Conservation (phyloP, 2,329 filamentous ascomycete species). For the Aspergillus latus region DNA sequence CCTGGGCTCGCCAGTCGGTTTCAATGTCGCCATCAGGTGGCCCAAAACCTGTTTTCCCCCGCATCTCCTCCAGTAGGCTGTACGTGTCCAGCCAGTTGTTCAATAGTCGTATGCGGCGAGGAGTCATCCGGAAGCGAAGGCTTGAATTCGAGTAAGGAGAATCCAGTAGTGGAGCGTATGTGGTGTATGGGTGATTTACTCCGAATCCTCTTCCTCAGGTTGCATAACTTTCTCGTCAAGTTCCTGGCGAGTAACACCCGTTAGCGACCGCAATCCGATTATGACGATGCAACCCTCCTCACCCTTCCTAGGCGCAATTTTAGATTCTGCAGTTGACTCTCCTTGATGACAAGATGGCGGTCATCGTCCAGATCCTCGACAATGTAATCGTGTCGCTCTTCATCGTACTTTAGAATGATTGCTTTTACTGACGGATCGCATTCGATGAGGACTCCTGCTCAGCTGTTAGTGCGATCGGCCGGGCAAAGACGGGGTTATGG, state of each 20-base stretch:
- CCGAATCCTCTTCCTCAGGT: conserved; percentile 48
- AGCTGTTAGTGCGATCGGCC: conserved; percentile 4
- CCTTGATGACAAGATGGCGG: conserved; percentile 47
- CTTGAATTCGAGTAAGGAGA: neutral
- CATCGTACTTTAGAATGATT: conserved; percentile 50
- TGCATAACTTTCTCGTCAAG: conserved; percentile 50
- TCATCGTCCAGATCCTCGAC: conserved; percentile 50
- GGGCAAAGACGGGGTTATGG: too few relatives aligned
- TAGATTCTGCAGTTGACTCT: conserved; percentile 45
- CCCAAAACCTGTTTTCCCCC: neutral
- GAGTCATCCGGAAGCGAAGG: neutral
- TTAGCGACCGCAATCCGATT: neutral
- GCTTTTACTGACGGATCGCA: conserved; percentile 52
- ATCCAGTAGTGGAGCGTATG: neutral
- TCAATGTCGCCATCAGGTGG: neutral
- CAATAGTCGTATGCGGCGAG: neutral
- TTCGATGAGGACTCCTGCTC: conserved; percentile 46
- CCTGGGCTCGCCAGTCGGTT: neutral
- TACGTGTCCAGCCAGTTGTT: neutral
- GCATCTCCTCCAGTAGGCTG: neutral
- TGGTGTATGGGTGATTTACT: conserved; percentile 24
- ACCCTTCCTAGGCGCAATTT: conserved; percentile 46
- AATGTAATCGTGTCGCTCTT: conserved; percentile 49
- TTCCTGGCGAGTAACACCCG: conserved; percentile 34
- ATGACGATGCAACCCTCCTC: conserved; percentile 3